Conservation (phyloP, 2,329 filamentous ascomycete species). For the Diaporthe destruens region DNA sequence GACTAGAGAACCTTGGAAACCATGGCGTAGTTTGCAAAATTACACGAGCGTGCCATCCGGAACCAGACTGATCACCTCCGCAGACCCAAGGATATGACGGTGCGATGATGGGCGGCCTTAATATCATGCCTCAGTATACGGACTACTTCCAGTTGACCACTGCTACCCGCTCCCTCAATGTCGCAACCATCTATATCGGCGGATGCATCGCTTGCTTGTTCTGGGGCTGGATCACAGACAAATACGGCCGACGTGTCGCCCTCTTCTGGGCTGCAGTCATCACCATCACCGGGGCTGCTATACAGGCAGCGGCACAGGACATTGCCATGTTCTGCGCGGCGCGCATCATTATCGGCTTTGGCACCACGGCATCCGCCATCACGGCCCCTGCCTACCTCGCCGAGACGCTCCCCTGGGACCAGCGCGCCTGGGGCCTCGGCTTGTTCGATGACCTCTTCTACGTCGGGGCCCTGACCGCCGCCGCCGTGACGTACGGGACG, state of each 20-base stretch:
- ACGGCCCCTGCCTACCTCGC: slow-evolving; percentile 61
- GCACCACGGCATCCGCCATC: slow-evolving; percentile 56
- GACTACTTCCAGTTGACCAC: slow-evolving; percentile 68
- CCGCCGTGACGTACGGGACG: slow-evolving; percentile 60
- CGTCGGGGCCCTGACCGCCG: slow-evolving; percentile 56
- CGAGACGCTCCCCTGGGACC: slow-evolving; percentile 60
- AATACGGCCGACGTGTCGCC: slow-evolving; percentile 56
- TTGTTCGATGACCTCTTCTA: slow-evolving; percentile 51
- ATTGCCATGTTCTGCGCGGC: slow-evolving; percentile 64
- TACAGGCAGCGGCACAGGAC: slow-evolving; percentile 63
- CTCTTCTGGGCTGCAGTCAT: slow-evolving; percentile 56
- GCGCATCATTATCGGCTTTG: slow-evolving; percentile 62
- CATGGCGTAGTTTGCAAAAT: not conserved
- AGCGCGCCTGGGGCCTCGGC: slow-evolving; percentile 58
- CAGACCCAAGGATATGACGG: slow-evolving; percentile 39
- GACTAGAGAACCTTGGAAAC: no score
- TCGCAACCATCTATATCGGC: slow-evolving; percentile 66
- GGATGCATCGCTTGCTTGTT: slow-evolving; percentile 58
- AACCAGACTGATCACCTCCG: not conserved
- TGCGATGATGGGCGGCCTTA: slow-evolving; percentile 55
- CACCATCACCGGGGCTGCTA: slow-evolving; percentile 58
- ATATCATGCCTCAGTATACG: slow-evolving; percentile 68
- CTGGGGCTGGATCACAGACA: slow-evolving; percentile 58
- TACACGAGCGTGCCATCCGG: not conserved
- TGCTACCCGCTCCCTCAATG: slow-evolving; percentile 66